phyloP scores from a whole-genome alignment of 176 grass and related monocot species.

The Carex kokanica region DNA sequence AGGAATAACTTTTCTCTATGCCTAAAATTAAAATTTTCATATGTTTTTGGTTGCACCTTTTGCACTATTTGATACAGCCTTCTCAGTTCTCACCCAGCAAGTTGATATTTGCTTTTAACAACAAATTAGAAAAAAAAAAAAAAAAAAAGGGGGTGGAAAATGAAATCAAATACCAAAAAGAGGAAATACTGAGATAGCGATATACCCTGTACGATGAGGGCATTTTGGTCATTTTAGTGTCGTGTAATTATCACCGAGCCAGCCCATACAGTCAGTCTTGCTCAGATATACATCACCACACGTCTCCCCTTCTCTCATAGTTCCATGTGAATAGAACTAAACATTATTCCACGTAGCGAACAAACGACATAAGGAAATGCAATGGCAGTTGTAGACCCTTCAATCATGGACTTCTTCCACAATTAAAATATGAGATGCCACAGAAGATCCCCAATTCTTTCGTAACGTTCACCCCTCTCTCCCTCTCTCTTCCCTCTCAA shows the following conservation, averaged over 20 bases:
- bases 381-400: rapidly evolving
- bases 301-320: constrained; percentile 2
- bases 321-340: background rate
- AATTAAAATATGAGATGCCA: background rate
- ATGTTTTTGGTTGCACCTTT: background rate
- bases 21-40: background rate
- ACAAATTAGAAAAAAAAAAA: background rate
- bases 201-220: constrained; percentile 15
- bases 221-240: constrained; percentile 14
- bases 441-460: background rate
- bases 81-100: background rate
- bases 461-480: constrained; percentile 28
- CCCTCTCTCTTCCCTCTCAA: constrained; percentile 10
- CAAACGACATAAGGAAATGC: no score
- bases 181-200: background rate
- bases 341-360: background rate
- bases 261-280: constrained; percentile 22
- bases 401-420: background rate
- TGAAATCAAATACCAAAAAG: background rate
- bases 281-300: constrained; percentile 29
- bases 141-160: background rate
- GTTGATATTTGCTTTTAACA: background rate
- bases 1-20: background rate
- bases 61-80: background rate
- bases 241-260: constrained; percentile 10